Evolutionary conservation across 2,329 filamentous ascomycete species (phyloP).

Genomic region (Elsinoe arachidis): DNA sequence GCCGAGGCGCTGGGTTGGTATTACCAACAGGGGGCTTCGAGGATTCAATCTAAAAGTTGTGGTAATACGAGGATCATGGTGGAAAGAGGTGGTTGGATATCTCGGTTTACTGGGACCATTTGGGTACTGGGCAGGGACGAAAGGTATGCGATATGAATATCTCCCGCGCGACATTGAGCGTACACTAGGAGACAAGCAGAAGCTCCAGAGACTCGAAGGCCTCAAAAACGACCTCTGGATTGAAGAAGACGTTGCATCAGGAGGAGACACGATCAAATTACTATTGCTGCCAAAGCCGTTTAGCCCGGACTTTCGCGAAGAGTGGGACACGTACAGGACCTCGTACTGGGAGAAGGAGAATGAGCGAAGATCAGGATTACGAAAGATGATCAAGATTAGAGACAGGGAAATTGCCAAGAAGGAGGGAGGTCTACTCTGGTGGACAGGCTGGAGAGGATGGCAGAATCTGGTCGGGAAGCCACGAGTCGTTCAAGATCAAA

Average conservation of each 20-base stretch:
- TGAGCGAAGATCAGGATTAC: conserved; percentile 67
- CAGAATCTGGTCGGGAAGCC: conserved; percentile 23
- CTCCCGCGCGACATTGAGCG: conserved; percentile 32
- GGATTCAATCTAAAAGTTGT: conserved; percentile 96
- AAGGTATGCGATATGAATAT: conserved; percentile 28
- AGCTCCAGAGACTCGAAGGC: conserved; percentile 13
- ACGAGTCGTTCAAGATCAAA: conserved; percentile 5
- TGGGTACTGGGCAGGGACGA: conserved; percentile 25
- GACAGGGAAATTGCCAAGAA: conserved; percentile 62
- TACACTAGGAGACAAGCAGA: conserved; percentile 37
- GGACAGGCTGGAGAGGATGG: conserved; percentile 63
- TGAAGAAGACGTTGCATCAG: conserved; percentile 83
- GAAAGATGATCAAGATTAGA: conserved; percentile 59
- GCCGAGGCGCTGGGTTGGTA: conserved; percentile 82
- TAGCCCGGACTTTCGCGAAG: conserved; percentile 85
- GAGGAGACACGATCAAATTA: conserved; percentile 86
- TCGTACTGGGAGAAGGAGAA: conserved; percentile 98
- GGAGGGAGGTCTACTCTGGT: conserved; percentile 73
- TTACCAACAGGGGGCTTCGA: conserved; percentile 81
- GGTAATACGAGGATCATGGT: conserved; percentile 73
- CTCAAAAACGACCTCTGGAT: conserved; percentile 47
- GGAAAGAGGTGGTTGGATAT: conserved; percentile 61
- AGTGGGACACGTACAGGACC: conserved; percentile 88
- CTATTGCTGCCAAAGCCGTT: conserved; percentile 90
- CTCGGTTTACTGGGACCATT: conserved; percentile 25